A percentile compares a stretch with the other conserved stretches of the same genome.
phyloP scores from a whole-genome alignment of 352 stramenopile genomes.

The Globisporangium takayamanum region DNA sequence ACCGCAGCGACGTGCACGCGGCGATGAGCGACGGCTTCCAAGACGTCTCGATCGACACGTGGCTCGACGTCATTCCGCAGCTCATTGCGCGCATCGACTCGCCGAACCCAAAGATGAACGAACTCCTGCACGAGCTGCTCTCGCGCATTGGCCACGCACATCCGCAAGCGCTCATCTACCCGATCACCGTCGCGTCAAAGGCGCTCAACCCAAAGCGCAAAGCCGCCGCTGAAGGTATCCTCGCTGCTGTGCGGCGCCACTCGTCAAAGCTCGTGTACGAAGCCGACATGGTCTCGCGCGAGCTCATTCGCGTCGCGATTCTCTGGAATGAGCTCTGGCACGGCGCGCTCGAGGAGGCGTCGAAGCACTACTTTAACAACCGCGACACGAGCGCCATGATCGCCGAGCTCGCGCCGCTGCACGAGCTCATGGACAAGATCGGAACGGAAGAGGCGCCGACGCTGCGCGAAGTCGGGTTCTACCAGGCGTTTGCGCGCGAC shows the following conservation, averaged over 20 bases:
- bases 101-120: conserved; percentile 70
- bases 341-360: conserved; percentile 96
- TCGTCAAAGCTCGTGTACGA: conserved; percentile 96
- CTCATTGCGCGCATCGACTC: conserved; percentile 93
- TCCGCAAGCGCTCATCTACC: conserved; percentile 99
- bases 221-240: conserved; percentile 91
- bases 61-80: conserved; percentile 98
- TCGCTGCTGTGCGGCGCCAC: conserved; percentile 93
- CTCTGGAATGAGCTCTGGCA: conserved; percentile 99
- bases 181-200: conserved; percentile 96
- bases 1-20: conserved; percentile 83
- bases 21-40: conserved; percentile 86
- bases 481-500: conserved; percentile 91
- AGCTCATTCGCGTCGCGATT: conserved; percentile 99
- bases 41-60: conserved; percentile 96
- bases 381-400: conserved; percentile 96
- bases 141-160: conserved; percentile 92
- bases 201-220: conserved; percentile 89
- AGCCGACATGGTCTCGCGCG: conserved; percentile 91
- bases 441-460: conserved; percentile 73
- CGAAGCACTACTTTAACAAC: conserved; percentile 96
- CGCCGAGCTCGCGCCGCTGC: conserved; percentile 91
- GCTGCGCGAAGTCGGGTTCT: conserved; percentile 77
- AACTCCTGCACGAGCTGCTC: conserved; percentile 81
- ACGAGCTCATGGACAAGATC: conserved; percentile 86